phyloP scores from a whole-genome alignment of 2,329 filamentous ascomycete species.

The Chaetomium sp. region DNA sequence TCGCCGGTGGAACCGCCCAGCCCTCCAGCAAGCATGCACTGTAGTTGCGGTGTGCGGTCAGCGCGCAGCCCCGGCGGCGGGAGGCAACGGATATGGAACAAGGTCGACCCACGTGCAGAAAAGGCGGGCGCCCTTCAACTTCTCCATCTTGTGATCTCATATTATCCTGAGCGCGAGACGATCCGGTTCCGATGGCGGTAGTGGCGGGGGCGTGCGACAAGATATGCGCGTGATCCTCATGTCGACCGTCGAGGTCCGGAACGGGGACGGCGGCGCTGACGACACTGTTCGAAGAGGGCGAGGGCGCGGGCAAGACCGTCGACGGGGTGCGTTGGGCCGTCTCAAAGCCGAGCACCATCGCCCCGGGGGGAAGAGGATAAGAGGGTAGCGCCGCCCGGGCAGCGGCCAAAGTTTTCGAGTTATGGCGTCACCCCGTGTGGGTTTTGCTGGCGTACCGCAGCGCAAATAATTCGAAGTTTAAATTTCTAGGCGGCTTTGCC shows the following conservation, averaged over 20 bases:
- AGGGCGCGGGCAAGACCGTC: constrained; percentile 26
- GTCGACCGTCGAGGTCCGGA: constrained; percentile 32
- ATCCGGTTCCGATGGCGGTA: constrained; percentile 21
- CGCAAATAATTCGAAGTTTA: constrained; percentile 26
- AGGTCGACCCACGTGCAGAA: constrained; percentile 59
- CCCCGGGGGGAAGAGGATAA: constrained; percentile 23
- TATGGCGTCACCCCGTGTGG: constrained; percentile 19
- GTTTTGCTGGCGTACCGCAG: constrained; percentile 15
- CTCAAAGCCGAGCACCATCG: constrained; percentile 35
- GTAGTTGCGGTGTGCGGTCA: constrained; percentile 17
- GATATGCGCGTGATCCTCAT: constrained; percentile 26
- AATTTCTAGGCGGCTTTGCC: constrained; percentile 27
- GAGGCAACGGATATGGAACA: constrained; percentile 15
- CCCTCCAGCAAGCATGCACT: constrained; percentile 96
- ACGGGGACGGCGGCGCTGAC: not conserved
- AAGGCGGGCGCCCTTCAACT: constrained; percentile 61
- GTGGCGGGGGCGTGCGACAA: constrained; percentile 30
- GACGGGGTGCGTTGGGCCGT: constrained; percentile 29
- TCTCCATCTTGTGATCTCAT: constrained; percentile 49
- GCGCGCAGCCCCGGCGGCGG: constrained; percentile 9
- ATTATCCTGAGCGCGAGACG: constrained; percentile 38
- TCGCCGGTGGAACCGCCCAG: constrained; percentile 91
- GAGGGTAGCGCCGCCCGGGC: constrained; percentile 30
- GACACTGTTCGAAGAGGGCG: constrained; percentile 10
- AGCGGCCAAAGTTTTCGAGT: constrained; percentile 24